Conservation (phyloP, 495 filamentous ascomycete species). For the Penicillium argentinense region DNA sequence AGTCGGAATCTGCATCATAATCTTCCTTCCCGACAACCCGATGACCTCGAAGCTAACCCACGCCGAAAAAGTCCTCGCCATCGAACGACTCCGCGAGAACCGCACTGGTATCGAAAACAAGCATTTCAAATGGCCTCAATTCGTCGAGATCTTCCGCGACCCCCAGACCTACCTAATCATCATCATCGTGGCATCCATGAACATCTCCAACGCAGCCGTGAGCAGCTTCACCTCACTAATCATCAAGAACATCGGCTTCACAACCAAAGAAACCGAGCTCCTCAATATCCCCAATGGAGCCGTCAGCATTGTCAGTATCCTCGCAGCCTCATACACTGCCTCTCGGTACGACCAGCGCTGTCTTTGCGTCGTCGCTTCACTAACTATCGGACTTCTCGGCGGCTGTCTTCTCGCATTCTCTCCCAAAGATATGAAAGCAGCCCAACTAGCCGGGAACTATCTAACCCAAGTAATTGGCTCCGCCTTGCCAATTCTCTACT, state of each 20-base stretch:
- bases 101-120: conserved; percentile 57
- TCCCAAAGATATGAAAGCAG: conserved; percentile 28
- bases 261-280: conserved; percentile 53
- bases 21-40: conserved; percentile 52
- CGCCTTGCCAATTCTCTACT: conserved; percentile 41
- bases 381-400: conserved; percentile 49
- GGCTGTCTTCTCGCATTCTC: conserved; percentile 61
- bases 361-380: conserved; percentile 40
- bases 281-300: conserved; percentile 65
- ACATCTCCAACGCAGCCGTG: conserved; percentile 29
- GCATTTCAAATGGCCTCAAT: conserved; percentile 52
- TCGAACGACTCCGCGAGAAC: conserved; percentile 55
- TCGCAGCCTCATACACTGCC: conserved; percentile 45
- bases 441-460: conserved; percentile 39
- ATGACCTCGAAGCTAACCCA: conserved; percentile 45
- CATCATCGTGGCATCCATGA: conserved; percentile 25
- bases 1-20: conserved; percentile 30
- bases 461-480: conserved; percentile 40
- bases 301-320: conserved; percentile 55
- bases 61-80: conserved; percentile 48
- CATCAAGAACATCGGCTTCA: conserved; percentile 40
- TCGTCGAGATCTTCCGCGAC: conserved; percentile 33
- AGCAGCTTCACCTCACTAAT: conserved; percentile 35
- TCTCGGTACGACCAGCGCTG: conserved; percentile 49
- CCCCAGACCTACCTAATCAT: conserved; percentile 35